phyloP scores from a whole-genome alignment of 768 basidiomycete species.

The Russula earlei region DNA sequence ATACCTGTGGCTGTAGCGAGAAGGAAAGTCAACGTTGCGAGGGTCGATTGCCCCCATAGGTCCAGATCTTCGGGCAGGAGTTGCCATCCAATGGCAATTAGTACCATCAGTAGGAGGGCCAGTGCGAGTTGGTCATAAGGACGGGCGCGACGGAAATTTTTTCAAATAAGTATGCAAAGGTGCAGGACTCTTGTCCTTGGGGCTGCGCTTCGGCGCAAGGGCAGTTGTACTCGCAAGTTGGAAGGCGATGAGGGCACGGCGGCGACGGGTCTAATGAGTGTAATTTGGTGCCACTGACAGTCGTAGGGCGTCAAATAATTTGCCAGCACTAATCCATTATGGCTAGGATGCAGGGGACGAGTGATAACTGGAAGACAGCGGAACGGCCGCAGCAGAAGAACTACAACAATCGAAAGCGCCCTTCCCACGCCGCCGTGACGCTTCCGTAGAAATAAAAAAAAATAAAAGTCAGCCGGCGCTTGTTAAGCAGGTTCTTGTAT shows the following conservation, averaged over 20 bases:
- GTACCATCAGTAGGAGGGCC: no score
- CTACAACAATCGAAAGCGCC: no score
- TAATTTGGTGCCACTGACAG: background rate
- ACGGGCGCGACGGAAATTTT: no score
- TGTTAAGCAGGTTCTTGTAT: no score
- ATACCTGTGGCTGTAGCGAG: background rate
- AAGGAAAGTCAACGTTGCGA: no score
- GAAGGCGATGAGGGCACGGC: background rate
- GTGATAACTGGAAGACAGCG: no score
- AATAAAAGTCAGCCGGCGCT: no score
- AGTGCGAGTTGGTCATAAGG: background rate
- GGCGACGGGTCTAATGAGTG: no score
- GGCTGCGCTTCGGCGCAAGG: background rate
- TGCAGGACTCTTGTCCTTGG: background rate
- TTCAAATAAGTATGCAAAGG: background rate
- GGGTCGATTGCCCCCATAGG: background rate
- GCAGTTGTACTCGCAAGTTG: background rate
- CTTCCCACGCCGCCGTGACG: background rate
- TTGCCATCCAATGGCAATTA: background rate
- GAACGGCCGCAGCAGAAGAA: no score
- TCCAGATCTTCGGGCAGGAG: no score
- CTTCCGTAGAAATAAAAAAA: no score
- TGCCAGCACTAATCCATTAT: background rate
- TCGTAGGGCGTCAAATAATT: no score
- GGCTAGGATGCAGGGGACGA: background rate